These are phyloP conservation scores for Pelargonium fulgidum DNA, from an alignment of 441 rosid species.

Conservation along the genomic window DNA sequence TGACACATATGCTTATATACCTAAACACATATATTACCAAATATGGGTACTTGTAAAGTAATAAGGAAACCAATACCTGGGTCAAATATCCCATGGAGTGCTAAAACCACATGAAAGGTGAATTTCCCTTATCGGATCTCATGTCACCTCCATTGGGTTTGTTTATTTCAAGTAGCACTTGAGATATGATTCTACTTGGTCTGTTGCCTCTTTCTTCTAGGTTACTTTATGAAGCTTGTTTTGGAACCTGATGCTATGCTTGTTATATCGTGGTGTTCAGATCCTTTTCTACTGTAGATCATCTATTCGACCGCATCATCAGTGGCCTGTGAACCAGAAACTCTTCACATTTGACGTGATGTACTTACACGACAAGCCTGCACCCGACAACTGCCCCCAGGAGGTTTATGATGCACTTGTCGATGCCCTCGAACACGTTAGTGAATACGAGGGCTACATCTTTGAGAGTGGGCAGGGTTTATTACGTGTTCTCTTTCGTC, in stretches of 20 bases:
- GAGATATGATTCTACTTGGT: not conserved
- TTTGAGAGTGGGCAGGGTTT: slow-evolving; percentile 72
- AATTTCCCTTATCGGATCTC: not conserved
- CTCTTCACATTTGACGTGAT: slow-evolving; percentile 83
- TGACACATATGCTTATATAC: too few species aligned
- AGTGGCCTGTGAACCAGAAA: slow-evolving; percentile 72
- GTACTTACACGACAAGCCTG: slow-evolving; percentile 89
- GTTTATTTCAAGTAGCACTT: slow-evolving; percentile 10
- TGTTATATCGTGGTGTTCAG: slow-evolving; percentile 29
- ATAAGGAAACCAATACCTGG: not conserved
- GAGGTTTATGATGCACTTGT: slow-evolving; percentile 69
- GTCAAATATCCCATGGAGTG: not conserved
- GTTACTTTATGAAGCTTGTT: not conserved
- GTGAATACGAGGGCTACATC: slow-evolving; percentile 82
- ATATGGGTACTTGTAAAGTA: not conserved
- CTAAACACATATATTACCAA: too few species aligned
- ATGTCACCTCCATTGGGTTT: not conserved
- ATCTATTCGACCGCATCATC: slow-evolving; percentile 57
- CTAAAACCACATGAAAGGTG: not conserved
- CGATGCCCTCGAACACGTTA: slow-evolving; percentile 68
- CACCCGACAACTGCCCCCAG: slow-evolving; percentile 85
- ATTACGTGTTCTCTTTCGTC: slow-evolving; percentile 54
- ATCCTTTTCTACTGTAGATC: slow-evolving; percentile 88
- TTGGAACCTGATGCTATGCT: slow-evolving; percentile 5
- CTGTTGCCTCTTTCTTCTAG: not conserved